Evolutionary conservation across 768 basidiomycete genomes (phyloP).

Genomic region (Leccinum rimulosum): DNA sequence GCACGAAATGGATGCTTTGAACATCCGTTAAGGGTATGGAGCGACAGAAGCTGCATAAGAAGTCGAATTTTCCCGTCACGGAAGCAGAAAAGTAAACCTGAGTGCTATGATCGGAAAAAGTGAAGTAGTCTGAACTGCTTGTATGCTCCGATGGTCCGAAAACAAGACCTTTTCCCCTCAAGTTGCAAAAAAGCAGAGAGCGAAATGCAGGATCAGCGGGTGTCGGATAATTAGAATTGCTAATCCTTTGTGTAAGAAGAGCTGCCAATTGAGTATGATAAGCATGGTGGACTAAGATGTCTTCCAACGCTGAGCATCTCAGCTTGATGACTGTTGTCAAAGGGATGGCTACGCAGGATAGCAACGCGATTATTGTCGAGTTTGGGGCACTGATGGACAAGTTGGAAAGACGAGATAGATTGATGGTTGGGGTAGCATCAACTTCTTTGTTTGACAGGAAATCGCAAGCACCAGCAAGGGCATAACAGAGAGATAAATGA

Average conservation of each 20-base stretch:
- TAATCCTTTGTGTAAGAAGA: not conserved
- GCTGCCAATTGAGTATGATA: not conserved
- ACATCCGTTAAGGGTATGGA: not conserved
- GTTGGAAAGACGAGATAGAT: constrained; percentile 1
- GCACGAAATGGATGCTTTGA: not conserved
- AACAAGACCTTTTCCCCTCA: not conserved
- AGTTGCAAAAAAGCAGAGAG: not conserved
- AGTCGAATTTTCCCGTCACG: not conserved
- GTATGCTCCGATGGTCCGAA: not conserved
- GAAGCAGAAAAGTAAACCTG: not conserved
- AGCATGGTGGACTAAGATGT: not conserved
- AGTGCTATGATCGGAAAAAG: not conserved
- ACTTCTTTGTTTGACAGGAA: not conserved
- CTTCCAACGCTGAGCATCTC: not conserved
- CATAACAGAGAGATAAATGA: constrained; percentile 32
- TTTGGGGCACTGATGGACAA: constrained; percentile 1
- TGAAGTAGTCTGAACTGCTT: not conserved
- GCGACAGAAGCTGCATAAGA: constrained; percentile 1
- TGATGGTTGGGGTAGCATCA: not conserved
- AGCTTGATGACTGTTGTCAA: not conserved
- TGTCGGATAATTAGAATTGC: not conserved
- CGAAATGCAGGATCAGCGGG: not conserved
- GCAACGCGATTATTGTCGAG: not conserved
- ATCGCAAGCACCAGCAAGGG: constrained; percentile 21
- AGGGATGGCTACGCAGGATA: constrained; percentile 4